Evolutionary conservation across 2,329 filamentous ascomycete genomes (phyloP).

Genomic region (Parastagonospora avenae): DNA sequence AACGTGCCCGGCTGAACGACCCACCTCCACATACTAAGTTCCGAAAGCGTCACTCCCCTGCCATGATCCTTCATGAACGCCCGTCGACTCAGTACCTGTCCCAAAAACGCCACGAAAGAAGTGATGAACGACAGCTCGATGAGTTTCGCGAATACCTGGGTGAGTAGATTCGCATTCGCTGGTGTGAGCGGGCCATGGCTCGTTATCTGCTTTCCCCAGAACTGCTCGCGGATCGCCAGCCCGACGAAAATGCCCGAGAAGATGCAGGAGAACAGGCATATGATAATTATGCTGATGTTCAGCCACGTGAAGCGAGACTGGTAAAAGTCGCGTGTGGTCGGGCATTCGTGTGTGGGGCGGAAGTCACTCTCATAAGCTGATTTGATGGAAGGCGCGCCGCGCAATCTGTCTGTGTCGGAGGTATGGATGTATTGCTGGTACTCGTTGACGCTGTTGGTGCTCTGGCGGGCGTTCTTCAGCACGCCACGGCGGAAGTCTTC

Average conservation of each 20-base stretch:
- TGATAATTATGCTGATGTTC: constrained; percentile 45
- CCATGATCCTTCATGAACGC: constrained; percentile 64
- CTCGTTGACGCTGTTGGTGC: constrained; percentile 29
- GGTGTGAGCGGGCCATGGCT: constrained; percentile 60
- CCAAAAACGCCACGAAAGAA: constrained; percentile 74
- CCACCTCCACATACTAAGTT: constrained; percentile 80
- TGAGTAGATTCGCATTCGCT: constrained; percentile 69
- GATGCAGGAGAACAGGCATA: constrained; percentile 67
- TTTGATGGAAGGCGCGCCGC: constrained; percentile 36
- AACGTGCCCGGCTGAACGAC: constrained; percentile 68
- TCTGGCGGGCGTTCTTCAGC: constrained; percentile 24
- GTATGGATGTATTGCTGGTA: constrained; percentile 38
- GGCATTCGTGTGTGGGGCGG: constrained; percentile 43
- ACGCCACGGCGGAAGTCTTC: constrained; percentile 35
- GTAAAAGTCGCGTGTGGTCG: constrained; percentile 47
- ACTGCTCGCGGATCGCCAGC: constrained; percentile 65
- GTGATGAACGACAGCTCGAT: constrained; percentile 81
- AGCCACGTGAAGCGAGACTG: constrained; percentile 55
- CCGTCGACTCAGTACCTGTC: constrained; percentile 73
- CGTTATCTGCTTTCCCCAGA: constrained; percentile 65
- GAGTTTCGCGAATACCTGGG: constrained; percentile 73
- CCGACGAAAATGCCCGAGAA: constrained; percentile 70
- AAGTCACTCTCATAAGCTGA: constrained; percentile 46
- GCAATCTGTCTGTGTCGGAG: constrained; percentile 28
- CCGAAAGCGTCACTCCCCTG: constrained; percentile 72